Evolutionary conservation across 1,284 basidiomycete species (phyloP).

Genomic region (Pyrrhoderma lamaoense): DNA sequence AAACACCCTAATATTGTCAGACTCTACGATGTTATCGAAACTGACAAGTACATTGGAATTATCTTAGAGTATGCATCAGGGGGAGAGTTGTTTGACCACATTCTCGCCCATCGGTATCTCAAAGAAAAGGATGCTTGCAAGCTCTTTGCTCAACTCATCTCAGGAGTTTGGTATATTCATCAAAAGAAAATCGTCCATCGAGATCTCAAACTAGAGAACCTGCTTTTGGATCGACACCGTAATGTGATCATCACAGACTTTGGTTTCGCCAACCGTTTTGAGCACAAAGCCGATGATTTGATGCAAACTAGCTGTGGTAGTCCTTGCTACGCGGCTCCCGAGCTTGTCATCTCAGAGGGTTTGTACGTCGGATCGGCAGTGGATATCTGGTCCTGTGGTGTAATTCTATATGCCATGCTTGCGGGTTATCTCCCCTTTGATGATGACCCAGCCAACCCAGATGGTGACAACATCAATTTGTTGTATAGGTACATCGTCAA

Average conservation of each 20-base stretch:
- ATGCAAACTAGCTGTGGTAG: constrained; percentile 99
- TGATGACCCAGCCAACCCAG: constrained; percentile 97
- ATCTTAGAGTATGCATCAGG: constrained; percentile 98
- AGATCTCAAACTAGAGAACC: constrained; percentile 97
- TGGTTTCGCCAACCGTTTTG: constrained; percentile 97
- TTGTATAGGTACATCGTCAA: constrained; percentile 99
- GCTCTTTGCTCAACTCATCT: constrained; percentile 97
- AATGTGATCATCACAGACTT: constrained; percentile 99
- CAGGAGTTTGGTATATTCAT: constrained; percentile 98
- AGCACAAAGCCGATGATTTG: constrained; percentile 84
- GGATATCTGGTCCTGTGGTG: constrained; percentile 99
- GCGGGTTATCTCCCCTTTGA: constrained; percentile 99
- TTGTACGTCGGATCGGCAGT: constrained; percentile 98
- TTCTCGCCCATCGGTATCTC: constrained; percentile 95
- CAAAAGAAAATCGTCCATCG: constrained; percentile 99
- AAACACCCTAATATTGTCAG: constrained; percentile 99
- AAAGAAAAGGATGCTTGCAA: constrained; percentile 93
- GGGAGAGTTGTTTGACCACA: constrained; percentile 98
- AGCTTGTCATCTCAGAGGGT: constrained; percentile 98
- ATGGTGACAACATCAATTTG: constrained; percentile 99
- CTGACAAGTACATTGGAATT: constrained; percentile 99
- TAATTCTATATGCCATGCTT: constrained; percentile 99
- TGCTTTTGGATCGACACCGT: constrained; percentile 92
- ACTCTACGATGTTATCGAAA: constrained; percentile 98
- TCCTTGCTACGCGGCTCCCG: constrained; percentile 97